Percentiles rank a stretch among this genome's conserved stretches.
Conservation (phyloP, 257 asterid species). For the Primulina huaijiensis region DNA sequence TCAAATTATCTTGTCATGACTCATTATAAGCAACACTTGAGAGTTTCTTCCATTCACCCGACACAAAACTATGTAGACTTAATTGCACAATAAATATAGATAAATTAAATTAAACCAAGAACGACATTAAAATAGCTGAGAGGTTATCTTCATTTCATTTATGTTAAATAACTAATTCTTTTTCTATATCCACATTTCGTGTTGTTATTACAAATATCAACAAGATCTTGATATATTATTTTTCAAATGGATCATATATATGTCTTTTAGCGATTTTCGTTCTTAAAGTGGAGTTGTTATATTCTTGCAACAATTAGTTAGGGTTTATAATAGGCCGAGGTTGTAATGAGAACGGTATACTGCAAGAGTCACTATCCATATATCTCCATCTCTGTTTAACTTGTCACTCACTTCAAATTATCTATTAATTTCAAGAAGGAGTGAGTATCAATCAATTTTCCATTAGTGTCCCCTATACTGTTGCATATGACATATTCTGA, state of each 20-base stretch:
- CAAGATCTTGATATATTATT: constrained; percentile 17
- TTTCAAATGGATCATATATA: constrained; percentile 5
- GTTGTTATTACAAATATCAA: constrained; percentile 23
- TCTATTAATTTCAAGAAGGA: constrained; percentile 4
- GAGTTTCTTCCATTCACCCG: background rate
- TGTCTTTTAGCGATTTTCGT: constrained; percentile 26
- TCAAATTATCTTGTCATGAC: background rate
- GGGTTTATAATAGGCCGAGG: constrained; percentile 18
- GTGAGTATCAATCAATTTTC: constrained; percentile 21
- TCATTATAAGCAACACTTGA: no score
- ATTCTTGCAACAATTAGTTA: constrained; percentile 33
- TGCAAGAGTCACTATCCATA: constrained; percentile 37
- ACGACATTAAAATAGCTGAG: constrained; percentile 10
- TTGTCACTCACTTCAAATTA: constrained; percentile 41
- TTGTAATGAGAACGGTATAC: constrained; percentile 31
- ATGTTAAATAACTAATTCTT: constrained; percentile 34
- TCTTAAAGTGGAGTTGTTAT: constrained; percentile 36
- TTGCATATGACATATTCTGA: background rate
- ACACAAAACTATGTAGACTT: background rate
- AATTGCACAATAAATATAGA: constrained; percentile 12
- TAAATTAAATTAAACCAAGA: constrained; percentile 3
- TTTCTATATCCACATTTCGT: constrained; percentile 33
- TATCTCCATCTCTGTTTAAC: constrained; percentile 46
- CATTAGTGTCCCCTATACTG: constrained; percentile 20
- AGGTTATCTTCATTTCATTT: background rate